phyloP scores from a whole-genome alignment of 2,329 filamentous ascomycete species.

The Aspergillus ochraceoroseus region DNA sequence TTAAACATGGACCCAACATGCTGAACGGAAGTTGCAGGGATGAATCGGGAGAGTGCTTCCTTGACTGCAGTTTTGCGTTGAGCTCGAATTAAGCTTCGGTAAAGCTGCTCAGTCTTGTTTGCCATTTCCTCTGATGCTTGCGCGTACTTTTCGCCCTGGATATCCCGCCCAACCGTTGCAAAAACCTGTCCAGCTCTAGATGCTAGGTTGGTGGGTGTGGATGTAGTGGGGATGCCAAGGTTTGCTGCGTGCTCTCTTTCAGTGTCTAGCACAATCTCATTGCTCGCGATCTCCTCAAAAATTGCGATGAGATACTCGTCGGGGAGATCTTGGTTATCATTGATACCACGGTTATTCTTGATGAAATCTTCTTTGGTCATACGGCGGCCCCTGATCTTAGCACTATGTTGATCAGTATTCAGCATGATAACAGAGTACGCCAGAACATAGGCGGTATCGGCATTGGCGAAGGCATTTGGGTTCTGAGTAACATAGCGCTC shows the following conservation, averaged over 20 bases:
- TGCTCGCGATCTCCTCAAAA: conserved; percentile 82
- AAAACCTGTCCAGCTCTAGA: conserved; percentile 83
- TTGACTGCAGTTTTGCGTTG: conserved; percentile 76
- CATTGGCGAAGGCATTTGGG: conserved; percentile 95
- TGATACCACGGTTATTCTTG: conserved; percentile 98
- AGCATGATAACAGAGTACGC: conserved; percentile 95
- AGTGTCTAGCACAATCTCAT: conserved; percentile 92
- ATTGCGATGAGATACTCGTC: conserved; percentile 86
- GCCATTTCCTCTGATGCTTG: conserved; percentile 95
- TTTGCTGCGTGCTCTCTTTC: conserved; percentile 86
- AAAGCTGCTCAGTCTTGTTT: conserved; percentile 74
- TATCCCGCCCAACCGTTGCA: conserved; percentile 83
- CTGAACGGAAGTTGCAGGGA: conserved; percentile 86
- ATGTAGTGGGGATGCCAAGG: conserved; percentile 58
- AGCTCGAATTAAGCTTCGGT: conserved; percentile 86
- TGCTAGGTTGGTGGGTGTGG: conserved; percentile 63
- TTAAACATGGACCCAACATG: conserved; percentile 99
- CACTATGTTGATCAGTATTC: conserved; percentile 92
- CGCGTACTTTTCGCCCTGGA: conserved; percentile 87
- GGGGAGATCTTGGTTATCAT: conserved; percentile 88
- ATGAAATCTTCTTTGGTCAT: conserved; percentile 99
- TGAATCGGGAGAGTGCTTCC: conserved; percentile 65
- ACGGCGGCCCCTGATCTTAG: conserved; percentile 70
- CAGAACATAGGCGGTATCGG: conserved; percentile 93
- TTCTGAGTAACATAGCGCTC: conserved; percentile 93